A percentile compares a stretch with the other conserved stretches of the same genome.
Evolutionary conservation across 345 rosid species (phyloP).

Genomic region (sweet orange (Citrus sinensis)): DVS_A1.0 CM039161.1:1780001-1780500

Average conservation of each 20-base stretch:
- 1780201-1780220: constrained; percentile 78
- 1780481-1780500: constrained; percentile 46
- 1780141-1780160: constrained; percentile 41
- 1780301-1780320: background rate
- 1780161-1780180: constrained; percentile 45
- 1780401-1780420: constrained; percentile 89
- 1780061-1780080: constrained; percentile 33
- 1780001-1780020: constrained; percentile 26
- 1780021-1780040: constrained; percentile 43
- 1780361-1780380: background rate
- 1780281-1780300: background rate
- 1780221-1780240: constrained; percentile 93
- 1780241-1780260: constrained; percentile 87
- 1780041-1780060: constrained; percentile 40
- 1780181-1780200: constrained; percentile 88
- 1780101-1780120: constrained; percentile 68
- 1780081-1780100: background rate
- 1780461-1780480: constrained; percentile 46
- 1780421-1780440: constrained; percentile 75
- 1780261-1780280: constrained; percentile 88
- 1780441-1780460: constrained; percentile 50
- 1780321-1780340: background rate
- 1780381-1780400: constrained; percentile 75
- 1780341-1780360: background rate
- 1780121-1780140: constrained; percentile 57